Percentiles rank a stretch among this genome's conserved stretches.
These are phyloP conservation scores for Durotheca rogersii DNA, from an alignment of 495 filamentous ascomycete species.

Conservation along the genomic window DNA sequence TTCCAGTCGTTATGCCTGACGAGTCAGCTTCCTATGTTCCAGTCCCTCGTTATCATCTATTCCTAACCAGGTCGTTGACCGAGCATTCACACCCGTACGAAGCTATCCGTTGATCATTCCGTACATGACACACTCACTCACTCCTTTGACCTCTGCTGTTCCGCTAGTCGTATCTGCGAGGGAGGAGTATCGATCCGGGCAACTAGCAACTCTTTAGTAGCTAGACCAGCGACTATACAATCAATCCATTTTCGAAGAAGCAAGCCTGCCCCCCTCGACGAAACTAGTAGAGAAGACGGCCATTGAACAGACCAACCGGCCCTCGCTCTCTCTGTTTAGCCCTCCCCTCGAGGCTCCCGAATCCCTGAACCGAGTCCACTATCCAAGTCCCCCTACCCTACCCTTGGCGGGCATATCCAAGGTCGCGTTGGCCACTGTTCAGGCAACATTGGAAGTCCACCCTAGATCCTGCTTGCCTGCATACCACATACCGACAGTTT, in stretches of 20 bases:
- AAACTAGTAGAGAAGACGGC: slow-evolving; percentile 18
- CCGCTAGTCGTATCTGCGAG: slow-evolving; percentile 7
- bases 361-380: slow-evolving; percentile 30
- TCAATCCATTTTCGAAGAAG: slow-evolving; percentile 13
- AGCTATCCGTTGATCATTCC: too few species aligned
- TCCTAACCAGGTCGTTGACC: slow-evolving; percentile 1
- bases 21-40: background rate
- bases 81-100: background rate
- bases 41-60: slow-evolving; percentile 17
- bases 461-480: slow-evolving; percentile 6
- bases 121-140: too few species aligned
- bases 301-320: slow-evolving; percentile 12
- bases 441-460: slow-evolving; percentile 12
- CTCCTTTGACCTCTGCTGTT: slow-evolving; percentile 19
- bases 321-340: slow-evolving; percentile 1
- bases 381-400: slow-evolving; percentile 17
- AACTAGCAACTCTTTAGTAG: slow-evolving; percentile 5
- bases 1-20: slow-evolving; percentile 2
- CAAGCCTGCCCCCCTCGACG: slow-evolving; percentile 28
- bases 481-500: background rate
- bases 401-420: slow-evolving; percentile 21
- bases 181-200: slow-evolving; percentile 5
- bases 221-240: slow-evolving; percentile 19
- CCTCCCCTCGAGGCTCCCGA: slow-evolving; percentile 2
- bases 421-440: slow-evolving; percentile 4